Evolutionary conservation across 2,329 filamentous ascomycete species (phyloP), one percentile per base, ranked within the genome.

Genomic region (Colletotrichum salicis): DNA sequence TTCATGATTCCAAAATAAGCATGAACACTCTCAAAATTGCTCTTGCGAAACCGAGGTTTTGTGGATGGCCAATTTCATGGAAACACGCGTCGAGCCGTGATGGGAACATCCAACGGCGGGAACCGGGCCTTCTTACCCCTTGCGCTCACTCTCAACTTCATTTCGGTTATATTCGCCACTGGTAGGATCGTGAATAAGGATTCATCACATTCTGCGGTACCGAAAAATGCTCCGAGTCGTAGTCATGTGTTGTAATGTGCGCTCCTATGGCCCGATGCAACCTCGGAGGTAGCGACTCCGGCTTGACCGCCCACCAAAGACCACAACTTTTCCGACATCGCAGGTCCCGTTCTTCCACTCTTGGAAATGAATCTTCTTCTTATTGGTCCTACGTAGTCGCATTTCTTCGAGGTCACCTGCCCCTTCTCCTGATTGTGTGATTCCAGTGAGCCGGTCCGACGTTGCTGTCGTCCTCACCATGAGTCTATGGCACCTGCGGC

Each of bases 231-330:
- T 31, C 35, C 35, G 29, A 60, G 22, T 58, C 59, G 29, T 57
- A 27, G 70, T 72, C 70, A 70, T 70, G 66, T 64, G 65, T 12
- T 37, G n/a, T 51, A 8, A 57, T 29, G 29, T 29, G 24, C 48
- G 22, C 22, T 56, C 70, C 70, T 35, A 57, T 54, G 48, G 55
- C 37, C 66, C 59, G 65, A 64, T 72, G 70, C 70, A 69, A 72
- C 65, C 59, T 64, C 70, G 70, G 70, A 72, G 48, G 65, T 55
- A 51, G 15, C 22, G 33, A 55, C 66, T 72, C 70, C 70, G 70
- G 55, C 52, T 37, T n/a, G 13, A 55, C 55, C 12, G 19, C 15
- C 27, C 19, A 11, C 19, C 15, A 29, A 15, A n/a, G 51, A 45
- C 22, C 7, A 54, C 3, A 0, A 27, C 41, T 54, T 68, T 45